Conservation (phyloP, 2,329 filamentous ascomycete species). For the Colletotrichum tamarilloi region DNA sequence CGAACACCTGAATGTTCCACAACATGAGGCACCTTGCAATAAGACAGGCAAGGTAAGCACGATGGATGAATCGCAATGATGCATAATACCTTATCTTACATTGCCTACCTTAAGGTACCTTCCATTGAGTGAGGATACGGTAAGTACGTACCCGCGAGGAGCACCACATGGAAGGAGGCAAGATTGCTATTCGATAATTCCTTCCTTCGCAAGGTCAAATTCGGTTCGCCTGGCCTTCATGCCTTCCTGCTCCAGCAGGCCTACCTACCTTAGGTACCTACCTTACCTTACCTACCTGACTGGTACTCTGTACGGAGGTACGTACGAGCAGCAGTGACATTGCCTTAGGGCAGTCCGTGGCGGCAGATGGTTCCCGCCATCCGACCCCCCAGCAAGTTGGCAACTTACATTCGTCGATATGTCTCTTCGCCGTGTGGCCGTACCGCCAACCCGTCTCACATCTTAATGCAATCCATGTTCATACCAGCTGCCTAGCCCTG, state of each 20-base stretch:
- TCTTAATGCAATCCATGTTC: constrained; percentile 1
- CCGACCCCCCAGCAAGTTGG: constrained; percentile 8
- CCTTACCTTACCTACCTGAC: too few species aligned
- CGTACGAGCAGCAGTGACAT: not conserved
- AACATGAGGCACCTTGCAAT: too few species aligned
- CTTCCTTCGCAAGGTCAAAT: not conserved
- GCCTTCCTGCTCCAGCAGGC: not conserved
- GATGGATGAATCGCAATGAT: not conserved
- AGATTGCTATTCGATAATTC: constrained; percentile 12
- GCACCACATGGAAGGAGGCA: constrained; percentile 23
- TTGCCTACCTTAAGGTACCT: not conserved
- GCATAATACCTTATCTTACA: not conserved
- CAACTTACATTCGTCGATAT: not conserved
- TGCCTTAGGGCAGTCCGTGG: not conserved
- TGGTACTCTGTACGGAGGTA: not conserved
- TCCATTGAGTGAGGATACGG: not conserved
- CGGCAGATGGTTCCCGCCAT: constrained; percentile 13
- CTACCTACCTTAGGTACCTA: not conserved
- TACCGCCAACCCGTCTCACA: not conserved
- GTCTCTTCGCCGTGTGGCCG: not conserved
- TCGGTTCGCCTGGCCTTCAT: not conserved
- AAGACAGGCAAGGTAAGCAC: not conserved
- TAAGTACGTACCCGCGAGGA: not conserved
- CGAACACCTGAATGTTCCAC: not conserved
- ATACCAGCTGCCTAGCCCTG: constrained; percentile 1